Conservation (phyloP, 768 basidiomycete genomes). For the Pulveroboletus frians region DNA sequence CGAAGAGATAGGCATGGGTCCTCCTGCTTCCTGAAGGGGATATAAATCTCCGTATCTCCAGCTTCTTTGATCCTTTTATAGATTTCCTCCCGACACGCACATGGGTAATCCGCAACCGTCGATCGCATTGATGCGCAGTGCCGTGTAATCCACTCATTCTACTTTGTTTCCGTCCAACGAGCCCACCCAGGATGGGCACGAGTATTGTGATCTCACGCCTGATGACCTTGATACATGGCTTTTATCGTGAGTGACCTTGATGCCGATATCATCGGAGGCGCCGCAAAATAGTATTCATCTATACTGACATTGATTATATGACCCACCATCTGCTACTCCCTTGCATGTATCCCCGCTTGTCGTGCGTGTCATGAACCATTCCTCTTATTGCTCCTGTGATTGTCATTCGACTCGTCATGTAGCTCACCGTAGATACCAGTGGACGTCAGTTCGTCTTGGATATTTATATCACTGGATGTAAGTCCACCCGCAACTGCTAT, state of each 20-base stretch:
- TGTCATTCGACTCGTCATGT: background rate
- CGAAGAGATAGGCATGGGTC: conserved; percentile 10
- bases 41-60: too few species aligned
- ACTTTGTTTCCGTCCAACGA: too few species aligned
- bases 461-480: background rate
- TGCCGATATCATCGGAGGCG: conserved; percentile 22
- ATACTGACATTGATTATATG: conserved; percentile 27
- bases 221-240: conserved; percentile 2
- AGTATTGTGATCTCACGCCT: conserved; percentile 25
- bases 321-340: background rate
- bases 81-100: too few species aligned
- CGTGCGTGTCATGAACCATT: background rate
- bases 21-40: too few species aligned
- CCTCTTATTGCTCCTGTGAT: background rate
- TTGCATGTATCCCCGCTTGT: background rate
- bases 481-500: background rate
- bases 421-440: background rate
- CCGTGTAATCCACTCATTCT: too few species aligned
- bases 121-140: too few species aligned
- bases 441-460: background rate
- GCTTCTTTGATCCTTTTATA: too few species aligned
- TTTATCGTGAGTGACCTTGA: conserved; percentile 13
- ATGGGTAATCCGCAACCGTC: too few species aligned
- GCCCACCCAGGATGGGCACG: conserved; percentile 28
- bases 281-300: conserved; percentile 12